Evolutionary conservation across 2,329 filamentous ascomycete genomes (phyloP).

Genomic region (Emericellopsis atlantica): DNA sequence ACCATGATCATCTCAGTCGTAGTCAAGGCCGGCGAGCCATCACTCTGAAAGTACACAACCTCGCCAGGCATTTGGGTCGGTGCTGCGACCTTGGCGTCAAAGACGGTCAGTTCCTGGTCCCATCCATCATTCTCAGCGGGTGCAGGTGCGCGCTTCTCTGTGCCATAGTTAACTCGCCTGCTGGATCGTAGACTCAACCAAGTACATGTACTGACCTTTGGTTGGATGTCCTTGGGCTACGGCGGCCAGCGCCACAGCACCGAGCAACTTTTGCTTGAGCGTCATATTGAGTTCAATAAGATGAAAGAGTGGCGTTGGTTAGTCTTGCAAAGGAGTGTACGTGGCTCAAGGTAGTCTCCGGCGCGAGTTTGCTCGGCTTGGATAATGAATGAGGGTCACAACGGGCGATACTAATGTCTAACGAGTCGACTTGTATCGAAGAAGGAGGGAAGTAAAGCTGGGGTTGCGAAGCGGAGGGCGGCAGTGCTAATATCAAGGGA

Average conservation of each 20-base stretch:
- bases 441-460: too few relatives aligned
- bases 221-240: background rate
- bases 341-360: too few relatives aligned
- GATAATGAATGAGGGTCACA: too few relatives aligned
- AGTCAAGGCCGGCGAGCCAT: background rate
- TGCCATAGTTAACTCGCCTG: background rate
- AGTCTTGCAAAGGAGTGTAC: too few relatives aligned
- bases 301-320: background rate
- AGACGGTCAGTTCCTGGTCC: conserved; percentile 1
- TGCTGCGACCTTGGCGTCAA: background rate
- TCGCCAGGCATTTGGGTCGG: background rate
- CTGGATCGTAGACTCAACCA: too few relatives aligned
- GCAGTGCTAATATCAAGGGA: too few relatives aligned
- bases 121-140: background rate
- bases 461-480: too few relatives aligned
- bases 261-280: background rate
- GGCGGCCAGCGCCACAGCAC: background rate
- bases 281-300: background rate
- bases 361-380: too few relatives aligned
- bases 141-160: background rate
- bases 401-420: too few relatives aligned
- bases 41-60: background rate
- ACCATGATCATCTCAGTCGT: conserved; percentile 1
- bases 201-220: background rate
- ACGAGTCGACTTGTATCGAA: too few relatives aligned